Base-by-base conservation (phyloP, 2,329 filamentous ascomycete species). In the Aspergillus amoenus region DNA sequence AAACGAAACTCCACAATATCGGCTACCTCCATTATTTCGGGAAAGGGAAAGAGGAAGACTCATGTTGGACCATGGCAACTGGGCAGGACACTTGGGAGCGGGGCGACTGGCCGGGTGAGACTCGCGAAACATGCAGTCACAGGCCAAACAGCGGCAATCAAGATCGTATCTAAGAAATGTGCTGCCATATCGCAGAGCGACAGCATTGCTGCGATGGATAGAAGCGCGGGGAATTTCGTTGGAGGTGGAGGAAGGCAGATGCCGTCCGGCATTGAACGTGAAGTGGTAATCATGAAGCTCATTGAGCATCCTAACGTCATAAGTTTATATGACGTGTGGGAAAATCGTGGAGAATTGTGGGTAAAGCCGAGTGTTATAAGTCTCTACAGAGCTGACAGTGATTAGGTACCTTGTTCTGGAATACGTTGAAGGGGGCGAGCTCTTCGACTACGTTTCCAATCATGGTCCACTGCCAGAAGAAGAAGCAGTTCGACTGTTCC, bases 251-350 rank as follows among this genome's bases (percentile, higher is more conserved):
- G 88, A 57, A 84, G 87, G 64, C 83, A 84, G 53, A 92, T 96
- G 70, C 93, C 93, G 1, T 86, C 93, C 67, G 90, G 92, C 1
- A 89, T 99, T 60, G 93, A 97, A 76, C 84, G 94, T 54, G 94
- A 99, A 71, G 93, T 99, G 41, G 92, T 93, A 32, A 95, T 99
- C 66, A 91, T 99, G 84, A 97, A 97, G 77, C 83, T 97, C 57
- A 90, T 97, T 59, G 88, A 96, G 68, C 94, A 99, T 75, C 90
- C 89, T 5, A 94, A 97, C 72, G 93, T 97, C 67, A 93, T 97
- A 74, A 91, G 90, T 64, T 79, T 99, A 9, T 94, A 93, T 71
- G 94, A 99, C 76, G 93, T 99, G 30, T 99, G 93, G 93, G 94
- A 99, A 77, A 97, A 97, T 70, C 84, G 90, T 21, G 90, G 91